A percentile compares a stretch with the other conserved stretches of the same genome.
Conservation (phyloP, 495 filamentous ascomycete species). For the Neurospora africana region DNA sequence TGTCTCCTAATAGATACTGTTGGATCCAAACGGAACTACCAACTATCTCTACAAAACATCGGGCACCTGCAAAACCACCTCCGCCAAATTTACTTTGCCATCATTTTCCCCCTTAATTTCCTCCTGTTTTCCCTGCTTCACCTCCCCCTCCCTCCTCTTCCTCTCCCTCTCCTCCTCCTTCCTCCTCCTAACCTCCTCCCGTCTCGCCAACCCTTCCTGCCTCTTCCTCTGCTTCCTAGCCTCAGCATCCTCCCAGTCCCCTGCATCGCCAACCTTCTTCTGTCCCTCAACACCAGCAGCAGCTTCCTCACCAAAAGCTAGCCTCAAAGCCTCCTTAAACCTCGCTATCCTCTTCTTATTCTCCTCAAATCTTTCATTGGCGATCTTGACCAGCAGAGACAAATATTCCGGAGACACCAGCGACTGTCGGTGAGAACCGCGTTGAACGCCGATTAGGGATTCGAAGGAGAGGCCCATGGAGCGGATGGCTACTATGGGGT, state of each 20-base stretch:
- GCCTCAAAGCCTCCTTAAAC: slow-evolving; percentile 37
- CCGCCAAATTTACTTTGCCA: slow-evolving; percentile 10
- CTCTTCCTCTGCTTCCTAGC: slow-evolving; percentile 49
- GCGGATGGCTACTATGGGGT: slow-evolving; percentile 71
- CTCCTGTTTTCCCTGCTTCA: background rate
- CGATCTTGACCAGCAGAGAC: slow-evolving; percentile 50
- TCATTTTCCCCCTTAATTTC: background rate
- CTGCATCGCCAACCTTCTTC: background rate
- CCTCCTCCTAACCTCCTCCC: slow-evolving; percentile 19
- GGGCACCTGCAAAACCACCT: slow-evolving; percentile 6
- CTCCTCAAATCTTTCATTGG: slow-evolving; percentile 65
- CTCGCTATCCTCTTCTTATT: slow-evolving; percentile 61
- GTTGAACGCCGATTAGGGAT: slow-evolving; percentile 56
- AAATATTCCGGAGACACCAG: slow-evolving; percentile 51
- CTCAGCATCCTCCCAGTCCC: slow-evolving; percentile 48
- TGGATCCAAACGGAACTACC: no score
- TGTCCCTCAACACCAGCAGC: slow-evolving; percentile 1
- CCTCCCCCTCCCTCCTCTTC: background rate
- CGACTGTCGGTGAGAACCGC: slow-evolving; percentile 21
- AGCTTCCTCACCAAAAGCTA: slow-evolving; percentile 11
- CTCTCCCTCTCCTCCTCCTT: slow-evolving; percentile 2
- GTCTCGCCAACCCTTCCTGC: slow-evolving; percentile 47
- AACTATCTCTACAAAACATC: slow-evolving; percentile 4
- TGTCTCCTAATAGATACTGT: background rate
- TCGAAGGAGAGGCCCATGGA: slow-evolving; percentile 72